Percentiles rank a stretch among this genome's conserved stretches.
Conservation (phyloP, 139 green algal species). For the Picochlorum sp. region DNA sequence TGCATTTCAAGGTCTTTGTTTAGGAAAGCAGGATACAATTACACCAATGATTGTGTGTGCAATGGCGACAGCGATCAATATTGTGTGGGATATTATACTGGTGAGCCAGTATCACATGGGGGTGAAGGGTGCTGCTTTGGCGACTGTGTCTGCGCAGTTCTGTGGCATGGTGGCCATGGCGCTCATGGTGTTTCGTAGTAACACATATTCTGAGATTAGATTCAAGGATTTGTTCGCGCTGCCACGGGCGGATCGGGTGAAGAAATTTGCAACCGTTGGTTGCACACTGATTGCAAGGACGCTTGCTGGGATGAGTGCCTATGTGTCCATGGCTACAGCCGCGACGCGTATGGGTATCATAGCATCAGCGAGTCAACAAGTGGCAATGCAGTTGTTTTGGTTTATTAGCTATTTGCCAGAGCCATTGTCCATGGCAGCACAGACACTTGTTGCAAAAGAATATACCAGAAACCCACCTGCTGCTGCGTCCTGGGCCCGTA, state of each 20-base stretch:
- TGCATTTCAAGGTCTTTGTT: conserved; percentile 48
- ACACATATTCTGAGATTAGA: conserved; percentile 7
- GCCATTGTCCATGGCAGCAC: conserved; percentile 49
- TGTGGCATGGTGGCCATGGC: neutral
- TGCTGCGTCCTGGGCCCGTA: conserved; percentile 14
- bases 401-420: conserved; percentile 57
- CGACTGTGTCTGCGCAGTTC: conserved; percentile 42
- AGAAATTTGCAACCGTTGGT: conserved; percentile 25
- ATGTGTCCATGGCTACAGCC: conserved; percentile 31
- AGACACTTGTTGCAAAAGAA: conserved; percentile 52
- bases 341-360: conserved; percentile 39
- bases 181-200: conserved; percentile 15
- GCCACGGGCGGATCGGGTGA: conserved; percentile 16
- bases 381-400: conserved; percentile 59
- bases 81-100: conserved; percentile 41
- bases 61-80: conserved; percentile 35
- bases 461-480: neutral
- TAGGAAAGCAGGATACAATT: conserved; percentile 55
- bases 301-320: conserved; percentile 37
- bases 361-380: conserved; percentile 45
- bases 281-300: conserved; percentile 41
- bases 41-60: conserved; percentile 46
- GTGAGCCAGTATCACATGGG: conserved; percentile 25
- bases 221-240: neutral
- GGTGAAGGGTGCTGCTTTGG: conserved; percentile 28